These are phyloP conservation scores for Daldinia sp. DNA, from an alignment of 2,329 filamentous ascomycete genomes.

Conservation along the genomic window DNA sequence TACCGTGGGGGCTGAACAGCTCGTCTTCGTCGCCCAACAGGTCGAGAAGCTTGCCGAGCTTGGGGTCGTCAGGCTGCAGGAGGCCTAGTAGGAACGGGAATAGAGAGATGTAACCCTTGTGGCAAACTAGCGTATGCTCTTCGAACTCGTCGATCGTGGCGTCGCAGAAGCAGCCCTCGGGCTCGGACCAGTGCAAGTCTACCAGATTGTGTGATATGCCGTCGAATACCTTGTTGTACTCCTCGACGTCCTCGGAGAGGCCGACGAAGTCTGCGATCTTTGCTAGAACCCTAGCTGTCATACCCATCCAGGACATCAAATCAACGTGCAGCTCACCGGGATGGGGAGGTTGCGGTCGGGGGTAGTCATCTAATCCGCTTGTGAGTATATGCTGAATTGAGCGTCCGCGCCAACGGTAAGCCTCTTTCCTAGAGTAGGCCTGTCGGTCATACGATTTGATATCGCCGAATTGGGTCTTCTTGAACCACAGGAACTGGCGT, in stretches of 20 bases:
- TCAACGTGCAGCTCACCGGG: constrained; percentile 96
- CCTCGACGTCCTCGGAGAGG: constrained; percentile 78
- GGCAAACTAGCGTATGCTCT: constrained; percentile 88
- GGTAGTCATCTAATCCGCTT: constrained; percentile 96
- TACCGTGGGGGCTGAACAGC: constrained; percentile 90
- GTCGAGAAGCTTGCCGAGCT: constrained; percentile 79
- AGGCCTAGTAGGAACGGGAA: constrained; percentile 93
- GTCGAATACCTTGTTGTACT: constrained; percentile 77
- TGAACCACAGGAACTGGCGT: constrained; percentile 95
- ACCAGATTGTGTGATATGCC: constrained; percentile 89
- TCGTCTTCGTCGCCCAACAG: constrained; percentile 84
- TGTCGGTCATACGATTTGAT: constrained; percentile 91
- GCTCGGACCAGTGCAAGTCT: constrained; percentile 91
- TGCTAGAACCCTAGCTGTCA: constrained; percentile 89
- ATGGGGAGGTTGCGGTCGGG: constrained; percentile 91
- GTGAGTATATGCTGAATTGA: constrained; percentile 89
- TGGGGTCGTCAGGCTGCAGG: constrained; percentile 77
- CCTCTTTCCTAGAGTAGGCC: constrained; percentile 89
- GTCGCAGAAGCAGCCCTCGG: constrained; percentile 88
- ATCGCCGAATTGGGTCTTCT: constrained; percentile 88
- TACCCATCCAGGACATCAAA: constrained; percentile 95
- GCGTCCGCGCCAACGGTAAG: constrained; percentile 93
- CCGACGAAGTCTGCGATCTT: constrained; percentile 83
- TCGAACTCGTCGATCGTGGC: constrained; percentile 96
- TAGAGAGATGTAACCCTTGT: constrained; percentile 95